A percentile compares a stretch with the other conserved stretches of the same genome.
Conservation (phyloP, 805 yeast species). For the Starmerella gropengiesseri region DNA sequence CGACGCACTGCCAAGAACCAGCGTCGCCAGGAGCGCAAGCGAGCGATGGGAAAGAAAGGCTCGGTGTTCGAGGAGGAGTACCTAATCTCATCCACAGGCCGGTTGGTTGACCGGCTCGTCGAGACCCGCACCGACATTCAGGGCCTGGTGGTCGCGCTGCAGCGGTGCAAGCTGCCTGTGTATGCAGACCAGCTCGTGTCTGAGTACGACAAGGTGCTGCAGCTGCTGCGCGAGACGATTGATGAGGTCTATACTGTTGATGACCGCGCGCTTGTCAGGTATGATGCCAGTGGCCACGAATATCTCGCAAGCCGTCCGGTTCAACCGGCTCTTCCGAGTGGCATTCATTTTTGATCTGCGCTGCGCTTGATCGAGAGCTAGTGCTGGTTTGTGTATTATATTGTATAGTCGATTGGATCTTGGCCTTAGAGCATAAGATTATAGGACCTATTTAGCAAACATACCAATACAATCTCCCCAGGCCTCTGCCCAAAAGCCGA, state of each 20-base stretch:
- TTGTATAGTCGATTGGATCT: no score
- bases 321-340: constrained; percentile 17
- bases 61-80: constrained; percentile 96
- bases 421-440: no score
- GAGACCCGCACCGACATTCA: constrained; percentile 66
- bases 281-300: constrained; percentile 78
- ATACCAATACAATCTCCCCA: no score
- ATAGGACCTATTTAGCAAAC: no score
- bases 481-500: no score
- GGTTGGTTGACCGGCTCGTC: constrained; percentile 71
- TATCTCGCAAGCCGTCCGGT: constrained; percentile 43
- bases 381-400: no score
- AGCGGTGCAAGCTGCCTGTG: constrained; percentile 59
- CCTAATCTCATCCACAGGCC: constrained; percentile 73
- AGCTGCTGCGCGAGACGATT: constrained; percentile 46
- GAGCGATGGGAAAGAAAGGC: constrained; percentile 95
- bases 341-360: background rate
- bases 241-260: constrained; percentile 70
- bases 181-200: constrained; percentile 77
- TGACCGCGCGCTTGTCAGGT: constrained; percentile 77
- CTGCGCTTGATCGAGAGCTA: background rate
- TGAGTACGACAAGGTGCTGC: constrained; percentile 47
- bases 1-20: constrained; percentile 84
- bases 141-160: constrained; percentile 59
- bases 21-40: constrained; percentile 89